Conservation (phyloP, 2,329 filamentous ascomycete genomes). For the Colletotrichum kahawae region DNA sequence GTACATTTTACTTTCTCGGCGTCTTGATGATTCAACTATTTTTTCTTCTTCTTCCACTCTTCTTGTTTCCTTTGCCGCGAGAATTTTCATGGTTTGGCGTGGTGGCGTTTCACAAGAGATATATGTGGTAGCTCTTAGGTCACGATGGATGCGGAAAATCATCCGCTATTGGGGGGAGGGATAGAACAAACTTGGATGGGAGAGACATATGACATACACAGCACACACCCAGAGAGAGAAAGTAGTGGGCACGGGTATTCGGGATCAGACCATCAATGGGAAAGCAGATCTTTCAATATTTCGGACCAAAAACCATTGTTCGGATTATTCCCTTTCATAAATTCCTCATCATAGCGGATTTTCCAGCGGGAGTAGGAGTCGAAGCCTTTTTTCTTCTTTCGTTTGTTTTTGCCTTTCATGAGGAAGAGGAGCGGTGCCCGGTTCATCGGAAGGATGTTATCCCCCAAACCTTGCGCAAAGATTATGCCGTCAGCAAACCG, state of each 20-base stretch:
- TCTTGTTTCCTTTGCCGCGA: neutral
- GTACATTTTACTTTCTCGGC: neutral
- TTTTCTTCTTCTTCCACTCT: neutral
- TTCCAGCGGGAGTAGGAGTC: neutral
- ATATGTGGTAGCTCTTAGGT: neutral
- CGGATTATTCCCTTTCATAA: neutral
- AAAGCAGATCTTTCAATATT: neutral
- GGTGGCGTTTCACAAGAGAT: neutral
- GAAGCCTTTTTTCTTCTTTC: neutral
- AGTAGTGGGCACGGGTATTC: neutral
- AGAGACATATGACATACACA: neutral
- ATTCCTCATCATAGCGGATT: neutral
- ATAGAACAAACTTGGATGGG: neutral
- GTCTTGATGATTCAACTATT: neutral
- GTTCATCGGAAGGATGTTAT: slow-evolving; percentile 13
- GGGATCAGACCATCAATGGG: neutral
- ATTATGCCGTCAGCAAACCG: neutral
- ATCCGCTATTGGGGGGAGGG: neutral
- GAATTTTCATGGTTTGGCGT: neutral
- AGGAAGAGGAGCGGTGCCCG: neutral
- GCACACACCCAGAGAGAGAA: neutral
- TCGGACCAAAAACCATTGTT: neutral
- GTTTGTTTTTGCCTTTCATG: neutral
- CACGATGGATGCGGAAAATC: neutral
- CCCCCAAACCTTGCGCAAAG: neutral